Base-by-base conservation (phyloP, 1,139 yeast genomes). In the Diutina mesorugosa region DNA sequence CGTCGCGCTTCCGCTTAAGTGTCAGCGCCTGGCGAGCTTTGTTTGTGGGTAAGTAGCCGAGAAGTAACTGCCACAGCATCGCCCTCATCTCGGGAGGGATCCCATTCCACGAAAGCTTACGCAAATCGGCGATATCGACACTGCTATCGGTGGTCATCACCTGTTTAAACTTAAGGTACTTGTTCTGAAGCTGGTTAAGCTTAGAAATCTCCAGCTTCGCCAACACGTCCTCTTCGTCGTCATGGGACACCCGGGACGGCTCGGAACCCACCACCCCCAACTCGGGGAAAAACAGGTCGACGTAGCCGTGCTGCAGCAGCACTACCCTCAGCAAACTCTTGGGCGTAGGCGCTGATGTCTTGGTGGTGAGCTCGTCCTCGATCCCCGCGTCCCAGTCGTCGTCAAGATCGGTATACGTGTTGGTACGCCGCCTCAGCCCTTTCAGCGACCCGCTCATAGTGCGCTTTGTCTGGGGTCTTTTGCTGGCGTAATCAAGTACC, bases 331-430 rank as follows among this genome's bases (percentile, higher is more conserved):
- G 18, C 10, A 45, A 18, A 6, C 26, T 16, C 26, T 18, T 45
- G 10, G 47, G 26, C 12, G 26, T n/a, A 1, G 26, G 21, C 2
- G 18, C 10, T 6, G 18, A 6, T 3, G 53, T 16, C n/a, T 8
- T 32, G 12, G 53, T 26, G 28, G 28, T 9, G 41, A 50, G 28
- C 3, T 28, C 72, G 61, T 76, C 86, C 60, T 86, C 90, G 53
- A 90, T 76, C 47, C 84, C 87, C 4, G 96, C 95, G 66, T 90
- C 91, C 97, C 97, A 90, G 68, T 90, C 97, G 64, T 87, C 96
- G 66, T 90, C 97, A 55, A 84, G 69, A 65, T 88, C 96, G 26
- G 79, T 71, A 62, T 81, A 83, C 57, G 35, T 14, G 16, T 35
- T 32, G 7, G 32, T 16, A 6, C 8, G 41, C 3, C 45, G 45